Evolutionary conservation across 441 rosid species (phyloP), one percentile per base, ranked within the genome.

Genomic region (Oxalis stricta): DNA sequence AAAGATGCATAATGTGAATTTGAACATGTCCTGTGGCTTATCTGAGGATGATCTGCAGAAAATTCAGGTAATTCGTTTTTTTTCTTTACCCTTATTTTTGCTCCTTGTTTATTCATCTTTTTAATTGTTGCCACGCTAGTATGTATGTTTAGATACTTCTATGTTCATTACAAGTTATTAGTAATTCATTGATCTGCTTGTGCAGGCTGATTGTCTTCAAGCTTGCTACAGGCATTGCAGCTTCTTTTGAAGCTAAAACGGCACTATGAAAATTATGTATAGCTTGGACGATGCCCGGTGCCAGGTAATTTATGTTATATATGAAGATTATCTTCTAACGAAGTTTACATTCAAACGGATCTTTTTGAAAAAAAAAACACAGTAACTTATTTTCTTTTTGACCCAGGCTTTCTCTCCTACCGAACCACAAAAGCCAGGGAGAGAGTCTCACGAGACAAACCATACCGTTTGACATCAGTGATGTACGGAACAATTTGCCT

Each of bases 171-270:
- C n/a, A n/a, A n/a, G n/a, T n/a, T n/a, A n/a, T n/a, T n/a, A n/a
- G 36, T 30, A 38, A 38, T 23, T 38, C 10, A 8, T 19, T 20
- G 32, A 9, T 37, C 8, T 59, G 33, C 13, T 34, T 51, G 40
- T 60, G 42, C 75, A 92, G 99, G 73, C 62, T 45, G 91, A 84
- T 28, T 76, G 82, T 49, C 61, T 87, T 37, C 65, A 79, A 21
- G 95, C 97, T 37, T 66, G 64, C n/a, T n/a, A n/a, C n/a, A n/a
- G n/a, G 83, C 97, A 33, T 54, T 84, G 70, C 89, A 80, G 72
- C 94, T 92, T 60, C 95, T 92, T 55, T 55, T 84, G 79, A 87
- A 71, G 76, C 85, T 92, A 31, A 87, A 87, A 65, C 76, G 95
- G 62, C 79, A 82, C 68, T 67, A n/a, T 92, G 36, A 92, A 92